phyloP scores from a whole-genome alignment of 1,284 basidiomycete species.

The Ceratobasidium sp. region DNA sequence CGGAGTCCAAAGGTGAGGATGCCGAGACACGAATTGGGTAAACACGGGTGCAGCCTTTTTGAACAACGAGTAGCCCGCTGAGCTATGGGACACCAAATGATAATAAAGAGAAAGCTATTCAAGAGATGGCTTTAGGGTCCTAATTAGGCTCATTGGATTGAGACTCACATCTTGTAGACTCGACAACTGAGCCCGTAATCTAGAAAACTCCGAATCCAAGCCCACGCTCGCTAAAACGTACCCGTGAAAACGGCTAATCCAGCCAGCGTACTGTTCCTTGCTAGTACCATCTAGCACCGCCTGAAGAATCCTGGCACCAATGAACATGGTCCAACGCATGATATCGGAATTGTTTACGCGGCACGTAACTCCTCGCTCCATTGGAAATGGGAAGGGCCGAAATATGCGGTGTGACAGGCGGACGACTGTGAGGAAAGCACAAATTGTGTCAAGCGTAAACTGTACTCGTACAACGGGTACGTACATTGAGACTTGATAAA shows the following conservation, averaged over 20 bases:
- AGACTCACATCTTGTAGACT: not conserved
- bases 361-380: not conserved
- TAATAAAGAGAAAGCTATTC: not conserved
- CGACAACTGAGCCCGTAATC: not conserved
- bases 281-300: not conserved
- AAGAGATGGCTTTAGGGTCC: not conserved
- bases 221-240: not conserved
- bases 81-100: no score
- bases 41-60: not conserved
- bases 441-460: not conserved
- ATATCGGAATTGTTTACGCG: not conserved
- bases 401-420: not conserved
- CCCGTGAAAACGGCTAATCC: not conserved
- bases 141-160: not conserved
- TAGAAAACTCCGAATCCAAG: not conserved
- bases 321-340: conserved; percentile 2
- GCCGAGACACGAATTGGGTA: not conserved
- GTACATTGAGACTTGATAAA: conserved; percentile 3
- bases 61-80: not conserved
- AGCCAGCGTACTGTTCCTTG: not conserved
- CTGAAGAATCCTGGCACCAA: not conserved
- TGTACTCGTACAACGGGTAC: not conserved
- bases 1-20: not conserved
- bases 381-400: not conserved
- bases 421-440: not conserved